Evolutionary conservation across 345 rosid genomes (phyloP), one percentile per base, ranked within the genome.

Genomic region (Eutrema japonicum): DNA sequence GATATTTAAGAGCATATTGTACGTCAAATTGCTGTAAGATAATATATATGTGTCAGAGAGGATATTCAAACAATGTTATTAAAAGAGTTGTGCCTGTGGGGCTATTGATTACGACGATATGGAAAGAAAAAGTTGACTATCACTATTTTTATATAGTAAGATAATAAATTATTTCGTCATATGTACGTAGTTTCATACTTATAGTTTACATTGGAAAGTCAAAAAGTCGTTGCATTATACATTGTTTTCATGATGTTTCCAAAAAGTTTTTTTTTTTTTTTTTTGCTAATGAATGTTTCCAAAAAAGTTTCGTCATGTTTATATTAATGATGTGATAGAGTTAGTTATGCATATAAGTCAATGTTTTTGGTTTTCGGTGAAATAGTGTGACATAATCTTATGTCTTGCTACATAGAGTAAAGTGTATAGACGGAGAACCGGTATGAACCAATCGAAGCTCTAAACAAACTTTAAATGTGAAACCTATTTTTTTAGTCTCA

Each of bases 1-100:
- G 22, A 64, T 73, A 45, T 18, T 47, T 9, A 9, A 11, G 4
- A 49, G 40, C 48, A 74, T 67, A 50, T 18, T 58, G 47, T 49
- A 49, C 53, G 73, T 67, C 73, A 65, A 55, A 64, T 73, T 73
- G 77, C 12, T 56, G 8, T 18, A 64, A 58, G 72, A 49, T 74
- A 67, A 58, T 18, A 40, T 33, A 6, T 33, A 6, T 68, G 56
- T 68, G 69, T 60, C 63, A 60, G 78, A 50, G 68, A 2, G 2
- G 35, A 50, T 59, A 59, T 52, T 75, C 73, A 68, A 43, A 61
- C 74, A 35, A 22, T 75, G 56, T 51, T 8, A 66, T 48, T 22
- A 22, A 22, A 22, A 22, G 2, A 51, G 68, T 61, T 75, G 73
- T 10, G 30, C 22, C 62, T 59, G 32, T 50, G 32, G 37, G 68